These are phyloP conservation scores for Bruguiera hainesii DNA, from an alignment of 441 rosid genomes.

Conservation along the genomic window DNA sequence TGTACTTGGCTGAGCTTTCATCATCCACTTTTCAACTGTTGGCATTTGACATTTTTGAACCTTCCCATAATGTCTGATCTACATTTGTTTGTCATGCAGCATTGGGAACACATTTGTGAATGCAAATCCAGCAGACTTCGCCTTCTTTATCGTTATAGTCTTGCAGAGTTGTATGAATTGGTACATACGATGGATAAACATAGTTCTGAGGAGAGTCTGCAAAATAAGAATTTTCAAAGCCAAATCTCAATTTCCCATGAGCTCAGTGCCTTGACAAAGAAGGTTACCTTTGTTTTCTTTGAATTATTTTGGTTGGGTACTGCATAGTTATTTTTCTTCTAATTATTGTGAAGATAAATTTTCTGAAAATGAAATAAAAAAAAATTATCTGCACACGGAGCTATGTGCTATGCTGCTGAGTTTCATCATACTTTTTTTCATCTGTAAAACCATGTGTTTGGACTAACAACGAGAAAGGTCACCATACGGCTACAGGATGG, in stretches of 20 bases:
- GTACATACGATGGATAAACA: conserved; percentile 41
- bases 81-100: conserved; percentile 51
- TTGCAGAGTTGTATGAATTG: conserved; percentile 66
- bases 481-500: not conserved
- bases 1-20: not conserved
- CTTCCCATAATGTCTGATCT: conserved; percentile 9
- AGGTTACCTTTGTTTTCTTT: conserved; percentile 38
- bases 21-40: not conserved
- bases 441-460: not conserved
- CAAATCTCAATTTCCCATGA: conserved; percentile 45
- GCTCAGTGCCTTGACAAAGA: conserved; percentile 41
- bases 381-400: not conserved
- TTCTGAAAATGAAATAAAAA: not conserved
- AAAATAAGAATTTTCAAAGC: conserved; percentile 32
- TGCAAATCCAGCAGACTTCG: conserved; percentile 66
- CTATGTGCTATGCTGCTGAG: not conserved
- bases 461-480: not conserved
- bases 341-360: too few relatives aligned
- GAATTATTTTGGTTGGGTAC: not conserved
- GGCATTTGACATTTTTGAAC: conserved; percentile 9
- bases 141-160: conserved; percentile 77
- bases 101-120: conserved; percentile 89
- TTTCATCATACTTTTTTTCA: not conserved
- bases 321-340: not conserved
- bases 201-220: conserved; percentile 34